These are phyloP conservation scores for Fusarium beomiforme DNA, from an alignment of 2,329 filamentous ascomycete species.

Conservation along the genomic window DNA sequence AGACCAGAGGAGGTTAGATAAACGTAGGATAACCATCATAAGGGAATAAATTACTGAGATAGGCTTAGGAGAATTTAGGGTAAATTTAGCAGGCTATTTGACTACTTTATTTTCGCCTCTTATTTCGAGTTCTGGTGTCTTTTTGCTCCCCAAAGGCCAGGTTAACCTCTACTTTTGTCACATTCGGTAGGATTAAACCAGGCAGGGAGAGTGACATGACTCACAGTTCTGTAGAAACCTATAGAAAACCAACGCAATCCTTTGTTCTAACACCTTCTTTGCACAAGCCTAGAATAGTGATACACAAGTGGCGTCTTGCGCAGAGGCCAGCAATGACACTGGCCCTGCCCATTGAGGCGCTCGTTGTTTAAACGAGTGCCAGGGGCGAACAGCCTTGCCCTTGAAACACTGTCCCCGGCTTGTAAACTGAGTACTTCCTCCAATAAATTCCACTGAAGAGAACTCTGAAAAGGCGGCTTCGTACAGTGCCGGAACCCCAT, in stretches of 20 bases:
- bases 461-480: conserved; percentile 22
- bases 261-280: conserved; percentile 10
- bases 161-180: neutral
- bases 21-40: no score
- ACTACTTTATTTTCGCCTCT: no score
- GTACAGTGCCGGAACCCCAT: conserved; percentile 32
- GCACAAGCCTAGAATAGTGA: neutral
- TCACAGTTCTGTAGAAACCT: conserved; percentile 25
- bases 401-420: conserved; percentile 29
- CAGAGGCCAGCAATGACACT: conserved; percentile 1
- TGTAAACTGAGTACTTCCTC: neutral
- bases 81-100: no score
- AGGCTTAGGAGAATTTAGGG: no score
- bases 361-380: conserved; percentile 18
- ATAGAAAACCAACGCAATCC: conserved; percentile 18
- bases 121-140: no score
- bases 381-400: conserved; percentile 32
- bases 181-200: neutral
- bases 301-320: conserved; percentile 20
- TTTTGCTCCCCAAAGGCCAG: no score
- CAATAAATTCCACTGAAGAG: neutral
- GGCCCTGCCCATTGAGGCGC: conserved; percentile 15
- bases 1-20: no score
- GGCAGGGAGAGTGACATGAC: conserved; percentile 17
- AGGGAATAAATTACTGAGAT: no score